A percentile compares a stretch with the other conserved stretches of the same genome.
Conservation (phyloP, 768 basidiomycete species). For the Xanthoconium purpureum region DNA sequence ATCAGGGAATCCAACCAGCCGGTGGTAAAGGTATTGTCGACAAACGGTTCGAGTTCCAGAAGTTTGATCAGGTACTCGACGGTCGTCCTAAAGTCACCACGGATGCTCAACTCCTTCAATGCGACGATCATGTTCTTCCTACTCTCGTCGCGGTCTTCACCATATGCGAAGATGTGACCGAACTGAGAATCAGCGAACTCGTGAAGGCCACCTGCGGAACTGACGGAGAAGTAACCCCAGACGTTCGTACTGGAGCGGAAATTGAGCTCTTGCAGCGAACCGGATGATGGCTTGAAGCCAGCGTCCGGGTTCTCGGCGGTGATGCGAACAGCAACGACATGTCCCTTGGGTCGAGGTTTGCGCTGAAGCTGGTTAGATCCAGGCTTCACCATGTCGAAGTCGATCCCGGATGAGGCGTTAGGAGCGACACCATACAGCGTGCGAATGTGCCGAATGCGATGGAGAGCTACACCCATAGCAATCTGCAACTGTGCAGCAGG, state of each 20-base stretch:
- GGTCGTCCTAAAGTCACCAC: slow-evolving; percentile 97
- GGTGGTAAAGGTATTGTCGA: slow-evolving; percentile 96
- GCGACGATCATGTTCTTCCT: slow-evolving; percentile 99
- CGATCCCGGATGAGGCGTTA: slow-evolving; percentile 85
- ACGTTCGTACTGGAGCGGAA: slow-evolving; percentile 99
- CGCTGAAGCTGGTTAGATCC: slow-evolving; percentile 86
- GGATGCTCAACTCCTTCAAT: slow-evolving; percentile 95
- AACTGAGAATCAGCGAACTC: slow-evolving; percentile 99
- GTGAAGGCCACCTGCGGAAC: slow-evolving; percentile 92
- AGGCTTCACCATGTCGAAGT: slow-evolving; percentile 93
- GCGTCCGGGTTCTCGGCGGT: slow-evolving; percentile 99
- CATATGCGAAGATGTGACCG: slow-evolving; percentile 98
- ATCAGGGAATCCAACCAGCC: slow-evolving; percentile 98
- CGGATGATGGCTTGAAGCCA: slow-evolving; percentile 98
- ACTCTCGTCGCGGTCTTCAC: slow-evolving; percentile 91
- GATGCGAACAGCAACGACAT: slow-evolving; percentile 98
- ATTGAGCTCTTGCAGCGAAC: slow-evolving; percentile 95
- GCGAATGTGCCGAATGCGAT: slow-evolving; percentile 94
- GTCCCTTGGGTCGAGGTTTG: slow-evolving; percentile 94
- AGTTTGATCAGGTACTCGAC: slow-evolving; percentile 99
- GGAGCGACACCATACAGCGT: slow-evolving; percentile 93
- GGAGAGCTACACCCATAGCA: slow-evolving; percentile 96
- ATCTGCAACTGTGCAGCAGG: slow-evolving; percentile 96
- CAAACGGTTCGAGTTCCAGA: slow-evolving; percentile 92
- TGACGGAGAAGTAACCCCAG: slow-evolving; percentile 99